Base-by-base conservation (phyloP, 352 stramenopile genomes). In the Phytophthora fragariae region DNA sequence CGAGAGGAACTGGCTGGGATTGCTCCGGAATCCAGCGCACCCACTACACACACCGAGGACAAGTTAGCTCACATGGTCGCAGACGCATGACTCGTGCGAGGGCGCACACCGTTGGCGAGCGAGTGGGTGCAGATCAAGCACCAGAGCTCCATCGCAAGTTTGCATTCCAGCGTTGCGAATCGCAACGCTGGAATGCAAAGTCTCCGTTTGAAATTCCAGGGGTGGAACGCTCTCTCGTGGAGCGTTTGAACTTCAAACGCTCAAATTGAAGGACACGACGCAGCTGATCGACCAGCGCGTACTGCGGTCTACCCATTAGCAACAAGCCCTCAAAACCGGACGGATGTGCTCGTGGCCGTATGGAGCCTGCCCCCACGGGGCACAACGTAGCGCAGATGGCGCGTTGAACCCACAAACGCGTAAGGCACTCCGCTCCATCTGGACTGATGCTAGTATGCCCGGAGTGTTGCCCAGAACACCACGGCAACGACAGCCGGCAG, bases 271-370 rank as follows among this genome's bases (percentile, higher is more conserved):
- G 24, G 24, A 27, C 24, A 27, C 24, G 50, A 39, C 61, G 63
- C 12, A 55, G 56, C 39, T 21, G 50, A 68, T 57, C 58, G 50
- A 57, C 19, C 58, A 39, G 49, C 47, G 60, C 11, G 53, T 39
- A 27, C 33, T 67, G 50, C 63, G 4, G 33, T 6, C 15, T 29
- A 70, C 55, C 67, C 67, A 70, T 74, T 74, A 74, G 31, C 61
- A 70, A 74, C 54, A 54, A 61, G 31, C 33, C 12, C 17, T 59
- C 19, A 10, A 59, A 29, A 53, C 47, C 65, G 65, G 35, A 57
- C 59, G 61, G 59, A 63, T 41, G 60, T 29, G n/a, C 27, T 12
- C 37, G 41, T 55, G 19, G 50, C 1, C 10, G 14, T 27, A 24
- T 62, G 11, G 29, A 17, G 63, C 63, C 68, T 75, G 68, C 64